These are phyloP conservation scores for Boletellus emodensis DNA, from an alignment of 768 basidiomycete species.

Conservation along the genomic window DNA sequence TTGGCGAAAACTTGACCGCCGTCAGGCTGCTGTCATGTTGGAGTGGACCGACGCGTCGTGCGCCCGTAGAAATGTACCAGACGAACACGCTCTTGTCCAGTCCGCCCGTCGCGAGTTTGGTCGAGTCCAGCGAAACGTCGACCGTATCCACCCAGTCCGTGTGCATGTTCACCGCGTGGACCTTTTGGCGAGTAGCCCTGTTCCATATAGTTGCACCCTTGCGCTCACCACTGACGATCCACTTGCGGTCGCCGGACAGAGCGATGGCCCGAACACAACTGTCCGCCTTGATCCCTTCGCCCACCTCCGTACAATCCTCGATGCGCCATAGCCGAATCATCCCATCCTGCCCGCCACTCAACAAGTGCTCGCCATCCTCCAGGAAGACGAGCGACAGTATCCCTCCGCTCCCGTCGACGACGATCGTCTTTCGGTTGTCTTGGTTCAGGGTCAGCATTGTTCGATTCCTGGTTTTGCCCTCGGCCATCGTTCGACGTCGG, in stretches of 20 bases:
- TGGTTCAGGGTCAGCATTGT: not conserved
- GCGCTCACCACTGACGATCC: not conserved
- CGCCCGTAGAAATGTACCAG: slow-evolving; percentile 3
- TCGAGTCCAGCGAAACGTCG: slow-evolving; percentile 2
- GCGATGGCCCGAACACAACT: not conserved
- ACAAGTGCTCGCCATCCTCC: not conserved
- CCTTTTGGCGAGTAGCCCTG: not conserved
- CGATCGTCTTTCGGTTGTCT: not conserved
- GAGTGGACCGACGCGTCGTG: slow-evolving; percentile 5
- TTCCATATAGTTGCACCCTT: not conserved
- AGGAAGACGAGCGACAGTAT: not conserved
- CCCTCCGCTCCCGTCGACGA: not conserved
- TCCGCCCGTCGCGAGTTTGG: not conserved
- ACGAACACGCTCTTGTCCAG: not conserved
- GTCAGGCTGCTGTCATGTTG: not conserved
- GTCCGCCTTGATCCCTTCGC: not conserved
- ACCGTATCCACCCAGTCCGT: not conserved
- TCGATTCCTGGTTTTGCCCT: not conserved
- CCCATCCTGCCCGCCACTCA: not conserved
- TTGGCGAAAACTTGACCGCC: slow-evolving; percentile 4
- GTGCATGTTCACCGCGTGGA: not conserved
- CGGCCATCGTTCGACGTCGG: not conserved
- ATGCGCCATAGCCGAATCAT: not conserved
- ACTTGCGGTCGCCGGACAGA: not conserved
- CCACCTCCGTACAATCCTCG: not conserved